Evolutionary conservation across 1,284 basidiomycete genomes (phyloP).

Genomic region (Moesziomyces aphidis): DNA sequence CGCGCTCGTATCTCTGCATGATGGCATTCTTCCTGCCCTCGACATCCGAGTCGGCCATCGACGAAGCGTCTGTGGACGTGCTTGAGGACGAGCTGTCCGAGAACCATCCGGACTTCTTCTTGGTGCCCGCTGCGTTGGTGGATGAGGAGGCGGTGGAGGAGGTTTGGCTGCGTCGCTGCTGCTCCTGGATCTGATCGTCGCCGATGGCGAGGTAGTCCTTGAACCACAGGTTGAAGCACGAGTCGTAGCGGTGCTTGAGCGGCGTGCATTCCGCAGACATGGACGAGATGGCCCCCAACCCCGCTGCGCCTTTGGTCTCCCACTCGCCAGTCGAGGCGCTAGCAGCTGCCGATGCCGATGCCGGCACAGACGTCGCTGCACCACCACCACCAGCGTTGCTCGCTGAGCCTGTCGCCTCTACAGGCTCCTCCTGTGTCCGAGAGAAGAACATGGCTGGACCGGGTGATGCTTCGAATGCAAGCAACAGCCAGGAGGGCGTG

Average conservation of each 20-base stretch:
- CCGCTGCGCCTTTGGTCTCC: slow-evolving; percentile 33
- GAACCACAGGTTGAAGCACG: slow-evolving; percentile 96
- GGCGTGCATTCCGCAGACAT: slow-evolving; percentile 86
- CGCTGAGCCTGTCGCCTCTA: slow-evolving; percentile 10
- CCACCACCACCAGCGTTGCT: not conserved
- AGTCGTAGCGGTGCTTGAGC: slow-evolving; percentile 87
- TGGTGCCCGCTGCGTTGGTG: slow-evolving; percentile 1
- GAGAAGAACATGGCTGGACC: slow-evolving; percentile 27
- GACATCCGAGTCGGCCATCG: slow-evolving; percentile 23
- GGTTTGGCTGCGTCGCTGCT: slow-evolving; percentile 69
- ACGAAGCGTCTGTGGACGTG: slow-evolving; percentile 12
- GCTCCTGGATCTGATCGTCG: slow-evolving; percentile 57
- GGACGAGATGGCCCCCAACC: slow-evolving; percentile 61
- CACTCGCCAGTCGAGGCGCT: slow-evolving; percentile 12
- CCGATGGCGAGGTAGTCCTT: slow-evolving; percentile 80
- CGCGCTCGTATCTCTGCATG: slow-evolving; percentile 75
- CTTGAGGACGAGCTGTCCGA: slow-evolving; percentile 18
- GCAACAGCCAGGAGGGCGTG: too few relatives aligned
- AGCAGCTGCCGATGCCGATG: slow-evolving; percentile 4
- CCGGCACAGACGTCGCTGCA: slow-evolving; percentile 3
- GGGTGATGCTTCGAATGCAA: not conserved
- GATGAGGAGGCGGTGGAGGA: slow-evolving; percentile 6
- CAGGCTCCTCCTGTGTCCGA: slow-evolving; percentile 10
- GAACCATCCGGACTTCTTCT: slow-evolving; percentile 42
- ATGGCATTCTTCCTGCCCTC: slow-evolving; percentile 31